Evolutionary conservation across 108 stramenopile species (phyloP).

Genomic region (Fistulifera pelliculosa): DNA sequence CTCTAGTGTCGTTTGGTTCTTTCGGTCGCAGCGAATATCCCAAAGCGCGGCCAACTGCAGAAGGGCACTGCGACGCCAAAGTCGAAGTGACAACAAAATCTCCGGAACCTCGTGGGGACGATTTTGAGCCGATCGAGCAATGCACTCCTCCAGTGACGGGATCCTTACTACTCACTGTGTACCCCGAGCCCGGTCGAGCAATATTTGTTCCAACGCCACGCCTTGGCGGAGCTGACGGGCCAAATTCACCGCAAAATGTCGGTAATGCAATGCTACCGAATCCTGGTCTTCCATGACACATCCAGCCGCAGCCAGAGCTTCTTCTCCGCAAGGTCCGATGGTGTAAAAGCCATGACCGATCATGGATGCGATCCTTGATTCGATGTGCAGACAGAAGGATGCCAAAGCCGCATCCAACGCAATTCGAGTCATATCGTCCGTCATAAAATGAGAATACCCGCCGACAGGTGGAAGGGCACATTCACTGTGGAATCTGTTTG

Average conservation of each 20-base stretch:
- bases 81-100: constrained; percentile 72
- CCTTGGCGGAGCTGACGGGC: constrained; percentile 39
- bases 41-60: constrained; percentile 77
- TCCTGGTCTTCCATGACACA: constrained; percentile 38
- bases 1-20: constrained; percentile 13
- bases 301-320: constrained; percentile 48
- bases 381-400: constrained; percentile 69
- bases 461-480: constrained; percentile 27
- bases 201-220: constrained; percentile 34
- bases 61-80: constrained; percentile 74
- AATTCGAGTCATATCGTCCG: constrained; percentile 21
- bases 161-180: constrained; percentile 54
- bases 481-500: constrained; percentile 6
- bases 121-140: constrained; percentile 64
- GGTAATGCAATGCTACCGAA: constrained; percentile 73
- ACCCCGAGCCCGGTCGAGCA: constrained; percentile 76
- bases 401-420: constrained; percentile 56
- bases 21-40: constrained; percentile 49
- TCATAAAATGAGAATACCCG: constrained; percentile 29
- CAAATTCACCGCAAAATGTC: constrained; percentile 58
- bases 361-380: constrained; percentile 69
- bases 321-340: constrained; percentile 89
- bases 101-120: constrained; percentile 21
- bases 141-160: constrained; percentile 84
- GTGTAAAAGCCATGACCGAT: constrained; percentile 79